Evolutionary conservation across 306 rosid genomes (phyloP).

Genomic region (Neltuma alba): DNA sequence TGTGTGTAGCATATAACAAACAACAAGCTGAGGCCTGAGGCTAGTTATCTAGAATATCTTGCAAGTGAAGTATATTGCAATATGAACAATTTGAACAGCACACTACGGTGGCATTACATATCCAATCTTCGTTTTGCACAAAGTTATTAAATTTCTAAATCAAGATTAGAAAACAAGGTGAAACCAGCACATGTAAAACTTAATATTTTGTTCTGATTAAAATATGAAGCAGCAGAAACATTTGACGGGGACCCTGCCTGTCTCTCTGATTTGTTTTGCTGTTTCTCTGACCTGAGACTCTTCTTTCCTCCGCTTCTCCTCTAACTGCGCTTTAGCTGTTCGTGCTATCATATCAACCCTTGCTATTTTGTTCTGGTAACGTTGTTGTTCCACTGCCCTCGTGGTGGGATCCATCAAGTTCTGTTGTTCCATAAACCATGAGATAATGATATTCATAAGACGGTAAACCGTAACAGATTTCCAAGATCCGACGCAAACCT

Average conservation of each 20-base stretch:
- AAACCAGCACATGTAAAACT: neutral
- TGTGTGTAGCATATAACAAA: neutral
- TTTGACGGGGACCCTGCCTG: slow-evolving; percentile 52
- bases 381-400: slow-evolving; percentile 45
- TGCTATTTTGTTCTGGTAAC: slow-evolving; percentile 56
- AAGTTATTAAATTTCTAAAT: neutral
- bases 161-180: neutral
- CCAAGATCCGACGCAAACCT: slow-evolving; percentile 46
- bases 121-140: neutral
- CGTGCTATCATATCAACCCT: slow-evolving; percentile 58
- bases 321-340: slow-evolving; percentile 61
- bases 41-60: neutral
- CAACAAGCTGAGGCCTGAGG: neutral
- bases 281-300: slow-evolving; percentile 51
- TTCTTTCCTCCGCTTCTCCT: slow-evolving; percentile 64
- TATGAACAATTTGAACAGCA: slow-evolving; percentile 21
- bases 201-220: slow-evolving; percentile 25
- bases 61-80: neutral
- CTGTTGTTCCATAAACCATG: slow-evolving; percentile 42
- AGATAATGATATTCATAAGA: slow-evolving; percentile 23
- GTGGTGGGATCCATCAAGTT: slow-evolving; percentile 49
- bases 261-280: slow-evolving; percentile 53
- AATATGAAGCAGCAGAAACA: slow-evolving; percentile 62
- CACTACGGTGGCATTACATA: neutral
- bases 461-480: neutral